Conservation (phyloP, 202 grass and related monocot species). For the Musa balbisiana region DNA sequence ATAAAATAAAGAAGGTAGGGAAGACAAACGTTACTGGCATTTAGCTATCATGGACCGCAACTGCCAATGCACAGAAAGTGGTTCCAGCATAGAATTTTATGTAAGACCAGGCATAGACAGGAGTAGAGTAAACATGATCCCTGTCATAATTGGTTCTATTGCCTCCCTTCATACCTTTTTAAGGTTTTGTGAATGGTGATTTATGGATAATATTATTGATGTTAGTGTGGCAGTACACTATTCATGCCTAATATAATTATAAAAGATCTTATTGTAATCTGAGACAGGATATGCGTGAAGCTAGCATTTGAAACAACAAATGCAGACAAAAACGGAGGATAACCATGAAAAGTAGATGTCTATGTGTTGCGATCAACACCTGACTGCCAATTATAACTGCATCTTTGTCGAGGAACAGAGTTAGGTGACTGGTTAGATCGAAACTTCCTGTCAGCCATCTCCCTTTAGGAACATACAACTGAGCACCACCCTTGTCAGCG, state of each 20-base stretch:
- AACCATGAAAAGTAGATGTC: neutral
- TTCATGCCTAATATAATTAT: neutral
- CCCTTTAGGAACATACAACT: conserved; percentile 90
- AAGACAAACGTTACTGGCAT: neutral
- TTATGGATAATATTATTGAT: neutral
- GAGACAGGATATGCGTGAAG: neutral
- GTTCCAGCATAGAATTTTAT: neutral
- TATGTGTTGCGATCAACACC: conserved; percentile 25
- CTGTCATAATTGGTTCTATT: neutral
- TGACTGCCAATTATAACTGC: conserved; percentile 59
- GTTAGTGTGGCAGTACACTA: neutral
- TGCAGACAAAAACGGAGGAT: neutral
- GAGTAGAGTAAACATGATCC: neutral
- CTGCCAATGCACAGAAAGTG: neutral
- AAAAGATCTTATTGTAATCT: neutral
- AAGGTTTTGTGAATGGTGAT: neutral
- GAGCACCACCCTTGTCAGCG: conserved; percentile 83
- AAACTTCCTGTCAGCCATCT: conserved; percentile 90
- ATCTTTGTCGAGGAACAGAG: conserved; percentile 74
- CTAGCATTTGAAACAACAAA: neutral
- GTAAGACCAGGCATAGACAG: neutral
- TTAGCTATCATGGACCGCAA: neutral
- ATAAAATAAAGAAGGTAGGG: neutral
- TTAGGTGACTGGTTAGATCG: conserved; percentile 83
- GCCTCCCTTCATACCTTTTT: neutral